Percentiles rank a stretch among this genome's conserved stretches.
Conservation (phyloP, 306 rosid genomes). For the Cicer judaicum region DNA sequence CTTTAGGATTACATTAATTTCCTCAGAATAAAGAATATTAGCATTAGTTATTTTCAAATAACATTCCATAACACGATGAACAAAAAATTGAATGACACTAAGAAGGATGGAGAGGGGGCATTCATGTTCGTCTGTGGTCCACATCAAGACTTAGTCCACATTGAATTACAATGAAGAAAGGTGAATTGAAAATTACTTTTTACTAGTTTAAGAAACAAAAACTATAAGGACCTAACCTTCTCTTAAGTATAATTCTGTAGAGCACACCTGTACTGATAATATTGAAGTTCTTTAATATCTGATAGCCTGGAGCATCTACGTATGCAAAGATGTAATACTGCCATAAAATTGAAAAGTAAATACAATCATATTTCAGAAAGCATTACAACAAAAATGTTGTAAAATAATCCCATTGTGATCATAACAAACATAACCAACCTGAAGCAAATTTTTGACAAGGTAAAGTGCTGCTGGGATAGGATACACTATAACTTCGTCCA, state of each 20-base stretch:
- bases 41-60: conserved; percentile 4
- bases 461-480: conserved; percentile 95
- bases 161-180: conserved; percentile 15
- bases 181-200: conserved; percentile 8
- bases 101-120: conserved; percentile 11
- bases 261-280: conserved; percentile 91
- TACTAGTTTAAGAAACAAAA: conserved; percentile 16
- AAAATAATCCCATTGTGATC: conserved; percentile 12
- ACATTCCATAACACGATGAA: conserved; percentile 1
- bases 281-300: conserved; percentile 86
- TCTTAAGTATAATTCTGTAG: conserved; percentile 92
- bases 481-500: conserved; percentile 86
- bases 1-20: conserved; percentile 32
- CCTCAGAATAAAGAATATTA: conserved; percentile 11
- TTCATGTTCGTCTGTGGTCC: conserved; percentile 4
- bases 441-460: conserved; percentile 92
- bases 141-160: conserved; percentile 21
- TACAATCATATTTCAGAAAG: conserved; percentile 40
- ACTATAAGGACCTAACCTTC: conserved; percentile 53
- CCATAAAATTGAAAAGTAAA: conserved; percentile 44
- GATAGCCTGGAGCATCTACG: conserved; percentile 98
- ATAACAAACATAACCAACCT: conserved; percentile 59
- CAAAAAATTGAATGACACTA: conserved; percentile 11
- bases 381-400: conserved; percentile 22
- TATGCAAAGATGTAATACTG: conserved; percentile 97